phyloP scores from a whole-genome alignment of 2,329 filamentous ascomycete species.

The Canariomyces notabilis region DNA sequence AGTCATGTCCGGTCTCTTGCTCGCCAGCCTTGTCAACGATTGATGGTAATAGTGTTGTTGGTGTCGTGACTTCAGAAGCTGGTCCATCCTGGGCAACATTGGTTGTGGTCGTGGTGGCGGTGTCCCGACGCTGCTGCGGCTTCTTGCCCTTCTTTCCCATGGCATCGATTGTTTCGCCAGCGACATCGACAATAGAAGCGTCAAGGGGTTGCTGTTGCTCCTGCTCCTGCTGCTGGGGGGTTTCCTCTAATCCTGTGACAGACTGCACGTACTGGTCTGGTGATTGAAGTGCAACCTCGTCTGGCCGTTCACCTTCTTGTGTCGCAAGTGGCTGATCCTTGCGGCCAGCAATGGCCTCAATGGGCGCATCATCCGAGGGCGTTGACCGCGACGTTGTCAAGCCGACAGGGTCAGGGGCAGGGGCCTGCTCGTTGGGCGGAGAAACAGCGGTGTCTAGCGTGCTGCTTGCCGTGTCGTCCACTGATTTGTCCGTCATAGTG shows the following conservation, averaged over 20 bases:
- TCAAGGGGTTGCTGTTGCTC: too few species aligned
- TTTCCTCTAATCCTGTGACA: conserved; percentile 2
- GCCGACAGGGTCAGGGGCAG: conserved; percentile 10
- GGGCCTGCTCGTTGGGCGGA: conserved; percentile 21
- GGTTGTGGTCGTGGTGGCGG: conserved; percentile 17
- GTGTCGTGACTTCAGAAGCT: conserved; percentile 7
- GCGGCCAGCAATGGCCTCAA: conserved; percentile 7
- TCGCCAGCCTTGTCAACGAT: conserved; percentile 8
- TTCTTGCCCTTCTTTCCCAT: conserved; percentile 33
- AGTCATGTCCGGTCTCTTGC: conserved; percentile 5
- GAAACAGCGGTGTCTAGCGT: conserved; percentile 26
- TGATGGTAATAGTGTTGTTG: not conserved
- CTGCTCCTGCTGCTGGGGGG: conserved; percentile 2
- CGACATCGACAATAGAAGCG: conserved; percentile 25
- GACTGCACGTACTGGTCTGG: conserved; percentile 9
- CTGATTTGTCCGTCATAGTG: conserved; percentile 24
- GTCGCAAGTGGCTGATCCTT: conserved; percentile 5
- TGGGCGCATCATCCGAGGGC: conserved; percentile 6
- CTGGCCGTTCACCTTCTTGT: conserved; percentile 13
- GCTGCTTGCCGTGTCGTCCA: conserved; percentile 23
- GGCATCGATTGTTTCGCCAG: conserved; percentile 24
- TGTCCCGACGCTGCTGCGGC: conserved; percentile 25
- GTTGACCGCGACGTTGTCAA: too few species aligned
- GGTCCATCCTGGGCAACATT: conserved; percentile 17
- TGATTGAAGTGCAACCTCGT: conserved; percentile 6